Conservation (phyloP, 495 filamentous ascomycete genomes). For the Penicillium malachiteum region DNA sequence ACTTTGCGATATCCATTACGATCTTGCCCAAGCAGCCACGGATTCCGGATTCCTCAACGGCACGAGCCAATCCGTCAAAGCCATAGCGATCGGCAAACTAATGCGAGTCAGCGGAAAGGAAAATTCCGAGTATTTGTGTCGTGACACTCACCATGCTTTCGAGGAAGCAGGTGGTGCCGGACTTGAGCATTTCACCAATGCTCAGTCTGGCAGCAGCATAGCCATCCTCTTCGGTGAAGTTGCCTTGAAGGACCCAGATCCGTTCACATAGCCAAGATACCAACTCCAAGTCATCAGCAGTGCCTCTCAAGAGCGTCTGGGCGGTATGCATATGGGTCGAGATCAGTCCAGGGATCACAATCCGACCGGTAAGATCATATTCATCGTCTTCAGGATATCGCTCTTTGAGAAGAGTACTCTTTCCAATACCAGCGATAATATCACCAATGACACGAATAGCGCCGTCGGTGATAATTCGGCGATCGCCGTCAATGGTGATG, state of each 20-base stretch:
- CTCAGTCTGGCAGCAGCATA: conserved; percentile 46
- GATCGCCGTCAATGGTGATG: conserved; percentile 42
- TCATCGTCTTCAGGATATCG: conserved; percentile 29
- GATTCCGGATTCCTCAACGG: conserved; percentile 49
- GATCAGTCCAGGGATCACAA: conserved; percentile 49
- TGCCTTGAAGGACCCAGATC: conserved; percentile 49
- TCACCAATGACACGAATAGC: conserved; percentile 38
- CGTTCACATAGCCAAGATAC: conserved; percentile 48
- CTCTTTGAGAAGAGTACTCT: conserved; percentile 23
- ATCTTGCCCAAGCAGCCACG: conserved; percentile 48
- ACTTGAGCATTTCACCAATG: conserved; percentile 51
- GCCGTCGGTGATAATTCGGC: conserved; percentile 47
- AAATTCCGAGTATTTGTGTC: not conserved
- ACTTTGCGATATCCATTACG: conserved; percentile 39
- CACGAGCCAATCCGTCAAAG: conserved; percentile 45
- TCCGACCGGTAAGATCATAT: conserved; percentile 35
- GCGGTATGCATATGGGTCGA: conserved; percentile 52
- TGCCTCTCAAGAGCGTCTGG: conserved; percentile 48
- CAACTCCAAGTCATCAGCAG: conserved; percentile 46
- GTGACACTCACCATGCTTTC: conserved; percentile 43
- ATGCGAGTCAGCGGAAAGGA: not conserved
- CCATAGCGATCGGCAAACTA: conserved; percentile 47
- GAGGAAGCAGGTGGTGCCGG: conserved; percentile 51
- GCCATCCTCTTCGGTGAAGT: conserved; percentile 45
- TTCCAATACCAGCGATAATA: conserved; percentile 44